These are phyloP conservation scores for Somion occarium DNA, from an alignment of 1,284 basidiomycete genomes.

Conservation along the genomic window DNA sequence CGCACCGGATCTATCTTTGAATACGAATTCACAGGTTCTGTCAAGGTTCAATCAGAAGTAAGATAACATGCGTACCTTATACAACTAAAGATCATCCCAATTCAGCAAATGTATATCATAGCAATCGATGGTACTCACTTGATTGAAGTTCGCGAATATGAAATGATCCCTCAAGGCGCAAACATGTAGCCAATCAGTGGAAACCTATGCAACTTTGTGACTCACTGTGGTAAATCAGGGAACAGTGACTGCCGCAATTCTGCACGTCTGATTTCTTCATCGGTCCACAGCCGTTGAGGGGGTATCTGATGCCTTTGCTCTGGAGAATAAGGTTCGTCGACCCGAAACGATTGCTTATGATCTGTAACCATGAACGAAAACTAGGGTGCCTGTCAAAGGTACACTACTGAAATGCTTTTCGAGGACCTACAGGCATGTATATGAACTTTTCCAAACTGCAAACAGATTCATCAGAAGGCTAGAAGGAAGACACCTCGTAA, in stretches of 20 bases:
- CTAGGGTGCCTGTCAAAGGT: conserved; percentile 21
- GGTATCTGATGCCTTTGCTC: conserved; percentile 16
- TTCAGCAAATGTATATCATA: conserved; percentile 16
- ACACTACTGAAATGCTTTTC: background rate
- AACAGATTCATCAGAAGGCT: conserved; percentile 13
- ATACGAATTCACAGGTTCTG: background rate
- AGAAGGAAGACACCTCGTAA: too few species aligned
- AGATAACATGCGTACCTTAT: conserved; percentile 37
- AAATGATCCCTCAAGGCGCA: conserved; percentile 34
- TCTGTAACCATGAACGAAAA: conserved; percentile 61
- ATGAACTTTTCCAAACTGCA: conserved; percentile 42
- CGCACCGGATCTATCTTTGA: conserved; percentile 44
- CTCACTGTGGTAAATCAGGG: conserved; percentile 43
- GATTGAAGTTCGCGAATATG: conserved; percentile 64
- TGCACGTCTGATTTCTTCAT: conserved; percentile 41
- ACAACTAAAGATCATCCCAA: too few species aligned
- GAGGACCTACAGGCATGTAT: conserved; percentile 41
- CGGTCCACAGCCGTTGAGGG: conserved; percentile 37
- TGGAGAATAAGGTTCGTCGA: conserved; percentile 30
- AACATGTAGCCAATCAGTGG: background rate
- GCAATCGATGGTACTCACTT: conserved; percentile 32
- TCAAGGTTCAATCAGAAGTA: background rate
- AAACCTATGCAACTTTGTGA: conserved; percentile 6
- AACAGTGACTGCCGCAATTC: conserved; percentile 41
- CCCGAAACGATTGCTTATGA: conserved; percentile 45